A percentile compares a stretch with the other conserved stretches of the same genome.
These are phyloP conservation scores for Trichoderma sp. DNA, from an alignment of 2,329 filamentous ascomycete species.

Conservation along the genomic window DNA sequence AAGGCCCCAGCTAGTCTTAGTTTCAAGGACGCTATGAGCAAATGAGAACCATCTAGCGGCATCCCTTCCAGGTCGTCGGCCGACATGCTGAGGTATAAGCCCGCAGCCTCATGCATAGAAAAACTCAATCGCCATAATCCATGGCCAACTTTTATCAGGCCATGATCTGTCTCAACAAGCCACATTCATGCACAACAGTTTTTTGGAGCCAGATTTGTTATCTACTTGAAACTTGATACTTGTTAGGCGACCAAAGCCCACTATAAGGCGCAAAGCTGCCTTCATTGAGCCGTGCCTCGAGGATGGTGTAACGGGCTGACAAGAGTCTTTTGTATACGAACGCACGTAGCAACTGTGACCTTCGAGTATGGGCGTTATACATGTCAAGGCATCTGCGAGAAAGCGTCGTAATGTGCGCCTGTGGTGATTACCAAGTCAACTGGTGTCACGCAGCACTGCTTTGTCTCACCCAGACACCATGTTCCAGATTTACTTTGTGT, in stretches of 20 bases:
- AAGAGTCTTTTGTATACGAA: neutral
- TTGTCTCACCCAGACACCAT: slow-evolving; percentile 15
- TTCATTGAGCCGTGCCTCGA: neutral
- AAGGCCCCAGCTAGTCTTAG: neutral
- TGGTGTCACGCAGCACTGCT: slow-evolving; percentile 1
- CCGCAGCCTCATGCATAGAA: neutral
- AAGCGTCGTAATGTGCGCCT: neutral
- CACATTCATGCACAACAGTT: slow-evolving; percentile 12
- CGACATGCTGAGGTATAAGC: neutral
- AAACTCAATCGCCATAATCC: slow-evolving; percentile 17
- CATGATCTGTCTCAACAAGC: neutral
- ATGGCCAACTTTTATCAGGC: neutral
- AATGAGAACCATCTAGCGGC: neutral
- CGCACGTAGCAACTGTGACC: neutral
- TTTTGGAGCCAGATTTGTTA: neutral
- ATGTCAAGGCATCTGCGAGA: neutral
- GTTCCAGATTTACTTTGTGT: neutral
- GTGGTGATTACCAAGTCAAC: neutral
- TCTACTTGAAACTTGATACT: neutral
- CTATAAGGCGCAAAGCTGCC: neutral
- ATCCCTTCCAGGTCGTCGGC: slow-evolving; percentile 3
- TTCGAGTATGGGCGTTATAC: neutral
- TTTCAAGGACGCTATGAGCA: neutral
- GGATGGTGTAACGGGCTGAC: neutral
- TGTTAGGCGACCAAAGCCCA: neutral